Evolutionary conservation across 768 basidiomycete species (phyloP).

Genomic region (Tylopilus rubrobrunneus): DNA sequence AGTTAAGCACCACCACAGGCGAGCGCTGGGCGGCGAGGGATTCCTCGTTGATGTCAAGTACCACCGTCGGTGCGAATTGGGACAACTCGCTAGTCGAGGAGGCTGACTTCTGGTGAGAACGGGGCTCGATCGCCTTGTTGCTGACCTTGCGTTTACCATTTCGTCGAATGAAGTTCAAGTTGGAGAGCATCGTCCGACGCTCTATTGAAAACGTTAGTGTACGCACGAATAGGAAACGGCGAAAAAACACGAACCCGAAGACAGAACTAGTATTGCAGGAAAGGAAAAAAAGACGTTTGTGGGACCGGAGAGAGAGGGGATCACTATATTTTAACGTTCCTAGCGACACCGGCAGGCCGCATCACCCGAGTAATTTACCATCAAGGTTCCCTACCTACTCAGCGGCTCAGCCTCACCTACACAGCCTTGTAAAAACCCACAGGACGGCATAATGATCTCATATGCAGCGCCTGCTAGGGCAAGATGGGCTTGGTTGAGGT

Average conservation of each 20-base stretch:
- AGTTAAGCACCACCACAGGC: conserved; percentile 11
- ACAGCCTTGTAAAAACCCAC: conserved; percentile 10
- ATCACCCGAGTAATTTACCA: conserved; percentile 17
- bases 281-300: background rate
- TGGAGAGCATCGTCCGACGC: conserved; percentile 21
- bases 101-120: conserved; percentile 6
- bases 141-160: conserved; percentile 26
- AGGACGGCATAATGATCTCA: background rate
- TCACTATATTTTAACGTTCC: conserved; percentile 16
- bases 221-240: background rate
- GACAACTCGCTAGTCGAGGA: conserved; percentile 5
- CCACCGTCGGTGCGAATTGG: conserved; percentile 7
- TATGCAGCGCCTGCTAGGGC: conserved; percentile 2
- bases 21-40: conserved; percentile 4
- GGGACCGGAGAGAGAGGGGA: background rate
- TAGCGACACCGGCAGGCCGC: conserved; percentile 14
- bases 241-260: background rate
- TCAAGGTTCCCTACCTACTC: conserved; percentile 5
- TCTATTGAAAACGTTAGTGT: background rate
- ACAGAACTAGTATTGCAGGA: background rate
- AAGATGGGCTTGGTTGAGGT: background rate
- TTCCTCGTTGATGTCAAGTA: conserved; percentile 25
- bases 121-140: conserved; percentile 11
- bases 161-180: conserved; percentile 28
- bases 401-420: conserved; percentile 1